Percentiles rank a stretch among this genome's conserved stretches.
phyloP scores from a whole-genome alignment of 1,284 basidiomycete genomes.

The Melampsora larici-populina region DNA sequence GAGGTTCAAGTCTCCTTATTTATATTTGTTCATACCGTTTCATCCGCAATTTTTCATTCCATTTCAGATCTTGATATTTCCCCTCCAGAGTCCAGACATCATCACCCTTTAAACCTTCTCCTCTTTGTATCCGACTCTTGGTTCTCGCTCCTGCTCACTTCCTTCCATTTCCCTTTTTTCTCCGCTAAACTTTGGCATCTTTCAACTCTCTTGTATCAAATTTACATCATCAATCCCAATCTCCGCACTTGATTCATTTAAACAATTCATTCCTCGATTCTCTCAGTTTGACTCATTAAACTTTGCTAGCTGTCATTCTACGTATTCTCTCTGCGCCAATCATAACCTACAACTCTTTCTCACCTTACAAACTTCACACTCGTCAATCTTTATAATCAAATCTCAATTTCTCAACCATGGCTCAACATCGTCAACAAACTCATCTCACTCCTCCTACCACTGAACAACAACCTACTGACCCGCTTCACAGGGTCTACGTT shows the following conservation, averaged over 20 bases:
- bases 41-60: too few species aligned
- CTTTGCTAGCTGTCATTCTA: too few species aligned
- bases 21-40: too few species aligned
- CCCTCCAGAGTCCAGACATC: too few species aligned
- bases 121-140: neutral
- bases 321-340: too few species aligned
- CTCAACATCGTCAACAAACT: constrained; percentile 1
- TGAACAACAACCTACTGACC: constrained; percentile 34
- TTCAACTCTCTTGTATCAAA: neutral
- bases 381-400: neutral
- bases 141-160: neutral
- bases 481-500: constrained; percentile 67
- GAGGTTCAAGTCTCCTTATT: too few species aligned
- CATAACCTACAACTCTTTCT: too few species aligned
- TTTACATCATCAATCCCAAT: neutral
- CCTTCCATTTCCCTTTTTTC: neutral
- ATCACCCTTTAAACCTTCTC: neutral
- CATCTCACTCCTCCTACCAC: neutral
- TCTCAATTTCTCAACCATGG: neutral
- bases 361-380: too few species aligned
- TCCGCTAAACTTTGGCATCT: neutral
- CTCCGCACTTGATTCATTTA: neutral
- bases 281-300: too few species aligned
- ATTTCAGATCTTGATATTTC: too few species aligned
- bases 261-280: too few species aligned